These are phyloP conservation scores for Dacryopinax spathularia DNA, from an alignment of 768 basidiomycete species.

Conservation along the genomic window DNA sequence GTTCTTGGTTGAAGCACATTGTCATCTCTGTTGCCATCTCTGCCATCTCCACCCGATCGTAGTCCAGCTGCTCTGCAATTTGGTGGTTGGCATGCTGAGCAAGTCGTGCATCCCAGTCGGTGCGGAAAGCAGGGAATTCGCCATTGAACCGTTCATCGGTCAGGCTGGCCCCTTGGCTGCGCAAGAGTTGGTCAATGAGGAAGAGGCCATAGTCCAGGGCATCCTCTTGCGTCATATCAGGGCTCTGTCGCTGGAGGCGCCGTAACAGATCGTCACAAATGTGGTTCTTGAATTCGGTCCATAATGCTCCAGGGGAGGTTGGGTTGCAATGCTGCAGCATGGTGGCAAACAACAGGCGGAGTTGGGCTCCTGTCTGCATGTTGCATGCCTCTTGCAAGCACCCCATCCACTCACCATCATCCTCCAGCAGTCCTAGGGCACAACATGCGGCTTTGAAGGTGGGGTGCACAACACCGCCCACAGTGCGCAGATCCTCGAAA, in stretches of 20 bases:
- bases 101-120: slow-evolving; percentile 2
- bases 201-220: slow-evolving; percentile 32
- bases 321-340: slow-evolving; percentile 25
- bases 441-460: slow-evolving; percentile 33
- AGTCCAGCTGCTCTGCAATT: slow-evolving; percentile 13
- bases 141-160: slow-evolving; percentile 4
- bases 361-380: slow-evolving; percentile 27
- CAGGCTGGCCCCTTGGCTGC: slow-evolving; percentile 16
- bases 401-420: slow-evolving; percentile 30
- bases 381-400: slow-evolving; percentile 30
- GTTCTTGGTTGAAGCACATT: slow-evolving; percentile 21
- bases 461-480: slow-evolving; percentile 9
- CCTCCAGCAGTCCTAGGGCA: slow-evolving; percentile 29
- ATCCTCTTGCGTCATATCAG: slow-evolving; percentile 21
- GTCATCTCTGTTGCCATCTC: slow-evolving; percentile 2
- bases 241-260: slow-evolving; percentile 12
- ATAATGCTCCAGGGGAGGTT: slow-evolving; percentile 25
- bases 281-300: slow-evolving; percentile 23
- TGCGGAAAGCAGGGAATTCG: slow-evolving; percentile 5
- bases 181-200: slow-evolving; percentile 25
- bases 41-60: slow-evolving; percentile 5
- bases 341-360: slow-evolving; percentile 29
- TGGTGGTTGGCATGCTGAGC: slow-evolving; percentile 8
- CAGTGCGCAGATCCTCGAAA: slow-evolving; percentile 15
- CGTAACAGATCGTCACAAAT: slow-evolving; percentile 33